phyloP scores from a whole-genome alignment of 495 filamentous ascomycete species.

The Penicillium samsonianum region DNA sequence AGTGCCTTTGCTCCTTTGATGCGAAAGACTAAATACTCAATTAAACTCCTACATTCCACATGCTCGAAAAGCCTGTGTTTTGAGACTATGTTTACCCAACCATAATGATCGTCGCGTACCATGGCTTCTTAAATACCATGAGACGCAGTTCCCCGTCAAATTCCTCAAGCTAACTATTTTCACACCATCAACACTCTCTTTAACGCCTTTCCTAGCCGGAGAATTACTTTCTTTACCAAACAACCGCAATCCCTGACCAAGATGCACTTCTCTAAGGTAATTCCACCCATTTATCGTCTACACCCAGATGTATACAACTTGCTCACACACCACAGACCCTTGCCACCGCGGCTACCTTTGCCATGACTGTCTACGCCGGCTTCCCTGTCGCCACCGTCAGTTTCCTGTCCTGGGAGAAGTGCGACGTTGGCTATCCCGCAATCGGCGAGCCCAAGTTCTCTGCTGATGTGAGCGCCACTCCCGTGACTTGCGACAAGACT shows the following conservation, averaged over 20 bases:
- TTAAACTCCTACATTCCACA: conserved; percentile 19
- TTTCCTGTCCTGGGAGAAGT: conserved; percentile 30
- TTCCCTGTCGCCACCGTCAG: conserved; percentile 27
- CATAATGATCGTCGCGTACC: conserved; percentile 12
- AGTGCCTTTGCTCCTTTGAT: neutral
- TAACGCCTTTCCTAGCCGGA: conserved; percentile 4
- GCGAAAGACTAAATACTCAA: neutral
- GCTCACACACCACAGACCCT: conserved; percentile 21
- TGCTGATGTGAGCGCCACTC: conserved; percentile 18
- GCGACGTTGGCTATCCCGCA: conserved; percentile 20
- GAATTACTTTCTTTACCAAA: neutral
- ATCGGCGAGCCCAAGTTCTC: conserved; percentile 21
- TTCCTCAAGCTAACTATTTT: neutral
- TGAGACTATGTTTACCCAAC: conserved; percentile 14
- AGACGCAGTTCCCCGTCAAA: neutral
- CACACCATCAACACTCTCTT: conserved; percentile 4
- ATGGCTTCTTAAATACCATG: conserved; percentile 17
- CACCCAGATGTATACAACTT: neutral
- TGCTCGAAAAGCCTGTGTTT: neutral
- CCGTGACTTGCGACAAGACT: conserved; percentile 28
- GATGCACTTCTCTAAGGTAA: conserved; percentile 25
- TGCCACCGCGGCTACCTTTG: conserved; percentile 23
- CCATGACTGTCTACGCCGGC: conserved; percentile 22
- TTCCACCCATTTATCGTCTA: neutral
- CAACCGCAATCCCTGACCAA: conserved; percentile 7